Evolutionary conservation across 1,284 basidiomycete genomes (phyloP), one percentile per base, ranked within the genome.

Genomic region (Rhodotorula sp.): DNA sequence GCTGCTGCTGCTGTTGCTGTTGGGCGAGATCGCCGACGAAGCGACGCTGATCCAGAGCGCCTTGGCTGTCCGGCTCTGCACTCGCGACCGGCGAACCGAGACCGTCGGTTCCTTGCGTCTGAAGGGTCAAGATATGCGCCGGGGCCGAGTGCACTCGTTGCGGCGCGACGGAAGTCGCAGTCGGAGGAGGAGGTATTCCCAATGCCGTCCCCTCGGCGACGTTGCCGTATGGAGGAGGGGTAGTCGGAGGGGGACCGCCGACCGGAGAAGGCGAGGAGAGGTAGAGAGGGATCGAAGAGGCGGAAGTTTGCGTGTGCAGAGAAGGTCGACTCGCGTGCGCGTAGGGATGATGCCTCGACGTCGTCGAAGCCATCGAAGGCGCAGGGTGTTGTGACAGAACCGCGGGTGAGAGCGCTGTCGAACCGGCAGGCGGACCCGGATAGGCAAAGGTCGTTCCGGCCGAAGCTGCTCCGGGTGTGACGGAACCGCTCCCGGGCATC

Each of bases 281-380:
- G 59, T 67, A 66, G 48, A 65, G 68, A 6, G 72, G 66, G 4
- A 73, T n/a, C 10, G 44, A 22, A 24, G 37, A 4, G 37, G 42
- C 18, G 12, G 72, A 53, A 5, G 51, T 12, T 24, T 51, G 46
- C 30, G 48, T 68, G 53, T 64, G 62, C 54, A 63, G 64, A 20
- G 59, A 58, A 2, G 60, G 71, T 2, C 56, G 68, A 26, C 53
- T 63, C 4, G 74, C 67, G 58, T 75, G 74, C 3, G 74, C 74
- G 68, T 75, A 75, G 6, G 74, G 74, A 42, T 75, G 74, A 59
- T 75, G 74, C 12, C 74, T 60, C 30, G 67, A 69, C 5, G 62
- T 29, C 1, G 60, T 29, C 1, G 60, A 42, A 4, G 64, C 33
- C 44, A 58, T 45, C 15, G 64, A n/a, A 1, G 68, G 57, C 1